Base-by-base conservation (phyloP, 1,139 yeast species). In the Yamadazyma triangularis region DNA sequence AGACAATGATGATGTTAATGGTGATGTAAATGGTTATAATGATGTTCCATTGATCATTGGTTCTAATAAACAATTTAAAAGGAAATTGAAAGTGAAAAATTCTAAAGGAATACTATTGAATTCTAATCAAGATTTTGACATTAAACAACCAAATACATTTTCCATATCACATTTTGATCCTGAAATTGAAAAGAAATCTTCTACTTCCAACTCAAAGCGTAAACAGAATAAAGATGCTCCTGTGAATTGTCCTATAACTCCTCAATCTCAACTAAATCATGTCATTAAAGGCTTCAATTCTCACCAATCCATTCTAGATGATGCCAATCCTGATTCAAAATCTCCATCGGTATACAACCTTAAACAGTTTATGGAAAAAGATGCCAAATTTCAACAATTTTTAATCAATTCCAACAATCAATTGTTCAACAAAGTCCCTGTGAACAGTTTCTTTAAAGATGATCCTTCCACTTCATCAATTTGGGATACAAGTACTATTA, bases 51-150 rank as follows among this genome's bases (percentile, higher is more conserved):
- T 31, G 5, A 15, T 26, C 4, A 10, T 30, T 2, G 16, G 75
- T 1, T 73, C 82, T 1, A 59, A 72, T 2, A 53, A 51, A 13
- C 66, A 65, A 27, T 70, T 58, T 40, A 56, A 50, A 30, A 56
- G 86, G 32, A 58, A 73, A 3, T 55, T 73, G 14, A 68, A 64
- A 35, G 34, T 61, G 3, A 61, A 75, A 26, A 45, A 64, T 4
- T 46, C 69, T 6, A 74, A 75, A 40, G 84, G 85, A 0, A 58
- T 74, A 26, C 50, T 60, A 23, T 56, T 76, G 2, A 65, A 69
- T 41, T 62, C 48, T 38, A 73, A 50, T 30, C 25, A 36, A 1
- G 35, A 37, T 4, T 58, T 56, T 18, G 20, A 18, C 9, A 7
- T 18, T 6, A 18, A 18, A 18, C 20, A 18, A 18, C n/a, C n/a